Evolutionary conservation across 2,329 filamentous ascomycete species (phyloP).

Genomic region (Diplodia corticola): DNA sequence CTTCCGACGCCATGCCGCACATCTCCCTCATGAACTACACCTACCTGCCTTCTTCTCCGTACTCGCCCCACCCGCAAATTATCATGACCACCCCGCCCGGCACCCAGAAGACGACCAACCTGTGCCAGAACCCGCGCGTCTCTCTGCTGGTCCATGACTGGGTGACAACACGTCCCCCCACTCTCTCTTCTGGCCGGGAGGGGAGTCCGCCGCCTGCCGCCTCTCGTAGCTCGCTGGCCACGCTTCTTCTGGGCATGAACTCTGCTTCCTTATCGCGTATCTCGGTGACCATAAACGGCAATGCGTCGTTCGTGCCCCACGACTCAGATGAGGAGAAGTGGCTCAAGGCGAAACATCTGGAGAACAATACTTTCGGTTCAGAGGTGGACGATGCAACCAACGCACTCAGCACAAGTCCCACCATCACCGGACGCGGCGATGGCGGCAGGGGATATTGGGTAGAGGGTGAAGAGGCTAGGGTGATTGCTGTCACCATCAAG

Average conservation of each 20-base stretch:
- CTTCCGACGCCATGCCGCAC: slow-evolving; percentile 77
- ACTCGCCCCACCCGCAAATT: slow-evolving; percentile 65
- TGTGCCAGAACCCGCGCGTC: slow-evolving; percentile 80
- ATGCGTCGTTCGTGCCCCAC: slow-evolving; percentile 68
- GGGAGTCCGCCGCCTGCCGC: slow-evolving; percentile 62
- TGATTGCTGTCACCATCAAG: slow-evolving; percentile 80
- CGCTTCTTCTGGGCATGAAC: slow-evolving; percentile 86
- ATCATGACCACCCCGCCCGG: slow-evolving; percentile 87
- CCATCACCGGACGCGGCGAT: slow-evolving; percentile 44
- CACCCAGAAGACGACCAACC: slow-evolving; percentile 78
- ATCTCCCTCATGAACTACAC: slow-evolving; percentile 99
- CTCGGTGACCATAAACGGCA: slow-evolving; percentile 90
- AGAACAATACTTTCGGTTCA: slow-evolving; percentile 83
- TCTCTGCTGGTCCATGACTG: slow-evolving; percentile 97
- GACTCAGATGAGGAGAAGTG: slow-evolving; percentile 82
- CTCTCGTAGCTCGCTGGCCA: slow-evolving; percentile 71
- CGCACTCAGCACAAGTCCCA: slow-evolving; percentile 33
- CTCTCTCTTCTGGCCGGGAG: slow-evolving; percentile 57
- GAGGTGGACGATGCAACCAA: slow-evolving; percentile 32
- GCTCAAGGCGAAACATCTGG: slow-evolving; percentile 80
- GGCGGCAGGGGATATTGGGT: slow-evolving; percentile 66
- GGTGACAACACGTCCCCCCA: slow-evolving; percentile 89
- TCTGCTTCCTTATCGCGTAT: slow-evolving; percentile 84
- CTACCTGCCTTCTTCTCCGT: slow-evolving; percentile 75
- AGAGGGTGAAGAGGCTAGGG: slow-evolving; percentile 78